These are phyloP conservation scores for Dactylonectria macrodidyma DNA, from an alignment of 2,329 filamentous ascomycete species.

Conservation along the genomic window DNA sequence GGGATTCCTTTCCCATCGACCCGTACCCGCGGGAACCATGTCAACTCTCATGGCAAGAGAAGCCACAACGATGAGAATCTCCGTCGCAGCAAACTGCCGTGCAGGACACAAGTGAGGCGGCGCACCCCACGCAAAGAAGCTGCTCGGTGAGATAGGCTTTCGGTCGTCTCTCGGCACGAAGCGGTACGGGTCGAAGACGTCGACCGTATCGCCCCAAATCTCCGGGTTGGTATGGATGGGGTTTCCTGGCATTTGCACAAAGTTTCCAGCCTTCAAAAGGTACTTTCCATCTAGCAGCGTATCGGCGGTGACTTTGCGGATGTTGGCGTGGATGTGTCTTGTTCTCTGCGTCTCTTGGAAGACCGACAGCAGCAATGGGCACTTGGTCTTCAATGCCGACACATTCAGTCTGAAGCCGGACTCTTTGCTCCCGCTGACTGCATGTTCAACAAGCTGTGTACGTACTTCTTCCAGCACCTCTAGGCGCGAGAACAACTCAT, in stretches of 20 bases:
- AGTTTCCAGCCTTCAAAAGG: too few relatives aligned
- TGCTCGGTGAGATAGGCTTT: slow-evolving; percentile 49
- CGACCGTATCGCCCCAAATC: slow-evolving; percentile 53
- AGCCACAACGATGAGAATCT: slow-evolving; percentile 45
- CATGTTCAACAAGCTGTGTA: slow-evolving; percentile 14
- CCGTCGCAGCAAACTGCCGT: slow-evolving; percentile 48
- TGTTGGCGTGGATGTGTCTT: too few relatives aligned
- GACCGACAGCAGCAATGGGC: slow-evolving; percentile 16
- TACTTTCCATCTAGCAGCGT: too few relatives aligned
- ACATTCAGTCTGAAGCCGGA: slow-evolving; percentile 29
- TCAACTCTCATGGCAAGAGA: slow-evolving; percentile 27
- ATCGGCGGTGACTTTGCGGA: too few relatives aligned
- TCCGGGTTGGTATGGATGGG: slow-evolving; percentile 48
- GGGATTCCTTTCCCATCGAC: slow-evolving; percentile 29
- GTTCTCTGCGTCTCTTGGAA: too few relatives aligned
- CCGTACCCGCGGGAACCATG: not conserved
- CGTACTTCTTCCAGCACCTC: slow-evolving; percentile 34
- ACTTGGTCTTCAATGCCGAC: slow-evolving; percentile 34
- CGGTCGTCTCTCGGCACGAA: slow-evolving; percentile 31
- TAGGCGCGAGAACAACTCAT: slow-evolving; percentile 34
- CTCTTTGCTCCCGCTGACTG: slow-evolving; percentile 21
- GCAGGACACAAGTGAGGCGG: slow-evolving; percentile 50
- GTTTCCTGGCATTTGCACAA: slow-evolving; percentile 42
- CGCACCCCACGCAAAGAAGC: slow-evolving; percentile 50
- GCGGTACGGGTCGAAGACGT: slow-evolving; percentile 35